phyloP scores from a whole-genome alignment of 805 yeast species.

The Candida endomychidarum region DNA sequence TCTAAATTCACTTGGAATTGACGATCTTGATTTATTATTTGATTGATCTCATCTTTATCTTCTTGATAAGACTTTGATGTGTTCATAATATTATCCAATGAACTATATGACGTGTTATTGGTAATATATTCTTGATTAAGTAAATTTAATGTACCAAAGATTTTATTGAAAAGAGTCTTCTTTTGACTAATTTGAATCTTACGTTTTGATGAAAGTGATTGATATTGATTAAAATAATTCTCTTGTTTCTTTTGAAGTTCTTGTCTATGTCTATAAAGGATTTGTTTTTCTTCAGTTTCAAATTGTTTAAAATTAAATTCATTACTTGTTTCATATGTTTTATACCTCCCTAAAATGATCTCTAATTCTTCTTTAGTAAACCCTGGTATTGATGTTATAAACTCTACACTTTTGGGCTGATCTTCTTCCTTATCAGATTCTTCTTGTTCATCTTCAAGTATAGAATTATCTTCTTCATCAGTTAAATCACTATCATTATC shows the following conservation, averaged over 20 bases:
- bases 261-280: slow-evolving; percentile 29
- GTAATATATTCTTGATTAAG: slow-evolving; percentile 41
- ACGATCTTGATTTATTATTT: slow-evolving; percentile 33
- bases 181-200: slow-evolving; percentile 41
- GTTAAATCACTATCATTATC: slow-evolving; percentile 27
- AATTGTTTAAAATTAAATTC: slow-evolving; percentile 3
- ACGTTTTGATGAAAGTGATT: slow-evolving; percentile 33
- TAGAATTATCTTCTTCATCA: slow-evolving; percentile 19
- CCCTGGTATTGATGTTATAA: slow-evolving; percentile 38
- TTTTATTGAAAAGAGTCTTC: slow-evolving; percentile 36
- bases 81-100: slow-evolving; percentile 36
- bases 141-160: slow-evolving; percentile 40
- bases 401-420: slow-evolving; percentile 8
- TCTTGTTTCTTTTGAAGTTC: slow-evolving; percentile 35
- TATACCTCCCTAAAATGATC: slow-evolving; percentile 22
- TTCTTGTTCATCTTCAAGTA: slow-evolving; percentile 12
- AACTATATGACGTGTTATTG: slow-evolving; percentile 39
- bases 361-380: slow-evolving; percentile 37
- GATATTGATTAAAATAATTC: slow-evolving; percentile 31
- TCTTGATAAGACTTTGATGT: slow-evolving; percentile 41
- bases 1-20: slow-evolving; percentile 24
- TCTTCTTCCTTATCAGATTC: slow-evolving; percentile 9
- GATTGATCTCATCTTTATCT: slow-evolving; percentile 40
- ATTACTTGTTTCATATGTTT: background rate
- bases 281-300: slow-evolving; percentile 25